Percentiles rank a stretch among this genome's conserved stretches.
Conservation (phyloP, 371 early-diverging fungal genomes). For the Syncephalastrum monosporum region DNA sequence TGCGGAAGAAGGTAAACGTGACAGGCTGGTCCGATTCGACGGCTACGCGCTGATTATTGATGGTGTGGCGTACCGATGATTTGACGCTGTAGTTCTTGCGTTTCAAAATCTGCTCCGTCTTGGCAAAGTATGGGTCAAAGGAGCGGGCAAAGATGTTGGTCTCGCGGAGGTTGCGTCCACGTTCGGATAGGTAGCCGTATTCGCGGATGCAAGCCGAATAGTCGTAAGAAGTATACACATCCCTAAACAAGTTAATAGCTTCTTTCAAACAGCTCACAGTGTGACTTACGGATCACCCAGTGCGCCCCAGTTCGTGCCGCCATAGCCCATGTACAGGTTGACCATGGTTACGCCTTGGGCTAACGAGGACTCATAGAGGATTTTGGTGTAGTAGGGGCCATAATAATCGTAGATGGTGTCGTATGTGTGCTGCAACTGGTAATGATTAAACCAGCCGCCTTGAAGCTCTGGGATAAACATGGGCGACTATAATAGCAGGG, state of each 20-base stretch:
- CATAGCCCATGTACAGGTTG: slow-evolving; percentile 76
- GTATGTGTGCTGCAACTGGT: slow-evolving; percentile 63
- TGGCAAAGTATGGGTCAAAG: slow-evolving; percentile 58
- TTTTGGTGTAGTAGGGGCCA: slow-evolving; percentile 70
- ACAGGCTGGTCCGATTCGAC: slow-evolving; percentile 34
- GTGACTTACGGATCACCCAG: slow-evolving; percentile 71
- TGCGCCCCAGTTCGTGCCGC: slow-evolving; percentile 87
- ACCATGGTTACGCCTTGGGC: slow-evolving; percentile 73
- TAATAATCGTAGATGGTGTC: slow-evolving; percentile 72
- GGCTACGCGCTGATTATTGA: slow-evolving; percentile 53
- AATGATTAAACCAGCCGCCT: slow-evolving; percentile 84
- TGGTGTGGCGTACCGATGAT: slow-evolving; percentile 42
- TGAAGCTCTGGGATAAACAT: slow-evolving; percentile 81
- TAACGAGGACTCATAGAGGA: slow-evolving; percentile 59
- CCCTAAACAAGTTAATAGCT: slow-evolving; percentile 27
- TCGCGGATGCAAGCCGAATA: slow-evolving; percentile 82
- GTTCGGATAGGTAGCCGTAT: slow-evolving; percentile 68
- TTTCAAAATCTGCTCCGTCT: slow-evolving; percentile 47
- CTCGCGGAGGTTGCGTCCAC: slow-evolving; percentile 65
- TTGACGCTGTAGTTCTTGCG: slow-evolving; percentile 27
- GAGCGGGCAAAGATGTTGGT: slow-evolving; percentile 63
- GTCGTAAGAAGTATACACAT: slow-evolving; percentile 80
- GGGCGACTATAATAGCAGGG: slow-evolving; percentile 50
- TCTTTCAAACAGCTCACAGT: no score
- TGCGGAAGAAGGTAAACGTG: slow-evolving; percentile 68